Evolutionary conservation across 2,329 filamentous ascomycete genomes (phyloP).

Genomic region (Ophioceras dolichostomum): DNA sequence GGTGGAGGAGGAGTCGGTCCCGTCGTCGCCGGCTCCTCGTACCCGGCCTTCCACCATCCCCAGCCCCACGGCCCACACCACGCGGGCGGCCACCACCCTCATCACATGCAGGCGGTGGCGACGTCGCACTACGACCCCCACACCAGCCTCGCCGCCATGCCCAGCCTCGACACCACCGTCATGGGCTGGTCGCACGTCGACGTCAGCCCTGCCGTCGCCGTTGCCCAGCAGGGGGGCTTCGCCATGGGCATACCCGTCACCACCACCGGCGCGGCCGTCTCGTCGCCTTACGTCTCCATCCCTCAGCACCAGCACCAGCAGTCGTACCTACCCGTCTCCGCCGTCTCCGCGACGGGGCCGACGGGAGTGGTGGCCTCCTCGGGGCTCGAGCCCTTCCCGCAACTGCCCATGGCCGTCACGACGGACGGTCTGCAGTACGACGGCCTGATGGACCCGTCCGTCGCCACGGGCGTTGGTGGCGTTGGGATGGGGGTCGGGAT

Average conservation of each 20-base stretch:
- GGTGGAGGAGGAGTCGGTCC: neutral
- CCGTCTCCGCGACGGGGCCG: no score
- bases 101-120: constrained; percentile 6
- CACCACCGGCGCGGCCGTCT: no score
- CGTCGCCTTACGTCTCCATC: no score
- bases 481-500: no score
- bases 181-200: constrained; percentile 5
- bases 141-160: no score
- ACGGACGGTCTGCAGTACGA: constrained; percentile 22
- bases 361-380: no score
- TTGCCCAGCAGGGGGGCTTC: constrained; percentile 16
- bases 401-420: constrained; percentile 3
- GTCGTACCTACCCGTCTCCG: neutral
- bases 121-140: no score
- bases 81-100: constrained; percentile 5
- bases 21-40: neutral
- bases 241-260: constrained; percentile 19
- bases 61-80: no score
- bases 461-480: no score
- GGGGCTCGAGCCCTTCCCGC: constrained; percentile 7
- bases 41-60: no score
- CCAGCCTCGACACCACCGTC: constrained; percentile 9
- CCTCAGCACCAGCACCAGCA: no score
- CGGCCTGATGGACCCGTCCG: constrained; percentile 15
- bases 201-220: constrained; percentile 6